Percentiles rank a stretch among this genome's conserved stretches.
phyloP scores from a whole-genome alignment of 768 basidiomycete genomes.

The Strobilomyces confusus region DNA sequence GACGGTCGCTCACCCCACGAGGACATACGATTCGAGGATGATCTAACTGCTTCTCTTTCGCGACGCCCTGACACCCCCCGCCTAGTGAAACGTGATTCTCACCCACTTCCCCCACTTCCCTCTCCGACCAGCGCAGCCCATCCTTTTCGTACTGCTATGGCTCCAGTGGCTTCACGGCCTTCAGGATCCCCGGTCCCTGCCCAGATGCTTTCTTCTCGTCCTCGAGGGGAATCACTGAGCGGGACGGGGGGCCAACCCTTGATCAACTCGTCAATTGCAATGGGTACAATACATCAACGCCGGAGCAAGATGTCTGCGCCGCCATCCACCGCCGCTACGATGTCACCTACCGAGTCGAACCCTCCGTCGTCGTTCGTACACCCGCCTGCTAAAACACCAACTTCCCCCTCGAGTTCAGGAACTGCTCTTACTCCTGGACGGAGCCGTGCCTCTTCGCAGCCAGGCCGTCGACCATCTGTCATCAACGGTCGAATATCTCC shows the following conservation, averaged over 20 bases:
- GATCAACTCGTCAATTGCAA: constrained; percentile 55
- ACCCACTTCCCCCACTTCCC: constrained; percentile 66
- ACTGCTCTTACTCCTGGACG: constrained; percentile 41
- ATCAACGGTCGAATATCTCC: constrained; percentile 50
- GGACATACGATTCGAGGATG: constrained; percentile 31
- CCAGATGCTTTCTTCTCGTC: constrained; percentile 42
- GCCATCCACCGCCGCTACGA: constrained; percentile 32
- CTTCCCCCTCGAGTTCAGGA: constrained; percentile 40
- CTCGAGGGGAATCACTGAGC: constrained; percentile 53
- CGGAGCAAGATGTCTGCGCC: constrained; percentile 64
- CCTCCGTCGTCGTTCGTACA: constrained; percentile 34
- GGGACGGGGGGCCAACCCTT: constrained; percentile 33
- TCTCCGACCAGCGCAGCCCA: constrained; percentile 37
- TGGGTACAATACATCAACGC: constrained; percentile 68
- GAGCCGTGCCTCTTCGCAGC: constrained; percentile 71
- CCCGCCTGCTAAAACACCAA: constrained; percentile 26
- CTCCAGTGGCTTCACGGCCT: constrained; percentile 29
- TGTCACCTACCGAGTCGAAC: constrained; percentile 37
- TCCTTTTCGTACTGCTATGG: constrained; percentile 27
- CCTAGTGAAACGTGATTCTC: constrained; percentile 47
- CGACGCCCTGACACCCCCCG: constrained; percentile 41
- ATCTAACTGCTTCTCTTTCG: constrained; percentile 28
- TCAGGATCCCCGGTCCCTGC: constrained; percentile 48
- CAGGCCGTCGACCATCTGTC: constrained; percentile 64
- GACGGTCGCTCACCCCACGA: too few relatives aligned